Evolutionary conservation across 331 rosid genomes (phyloP).

Genomic region (Malus hybrid): DNA sequence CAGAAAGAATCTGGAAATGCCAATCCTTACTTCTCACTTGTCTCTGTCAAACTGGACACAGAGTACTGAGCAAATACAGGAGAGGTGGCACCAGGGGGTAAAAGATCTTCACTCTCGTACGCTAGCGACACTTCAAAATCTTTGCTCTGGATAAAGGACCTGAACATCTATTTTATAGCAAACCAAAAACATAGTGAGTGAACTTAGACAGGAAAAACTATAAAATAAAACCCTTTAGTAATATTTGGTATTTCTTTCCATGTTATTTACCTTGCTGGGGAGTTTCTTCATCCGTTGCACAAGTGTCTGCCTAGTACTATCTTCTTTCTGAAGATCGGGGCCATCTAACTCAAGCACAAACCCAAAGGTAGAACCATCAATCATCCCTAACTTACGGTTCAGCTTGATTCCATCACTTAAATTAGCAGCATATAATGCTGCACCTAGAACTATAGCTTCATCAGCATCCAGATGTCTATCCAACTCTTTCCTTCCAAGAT

Average conservation of each 20-base stretch:
- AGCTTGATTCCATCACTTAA: conserved; percentile 96
- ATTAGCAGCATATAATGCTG: conserved; percentile 89
- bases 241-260: conserved; percentile 5
- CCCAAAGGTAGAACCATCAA: conserved; percentile 91
- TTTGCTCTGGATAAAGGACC: conserved; percentile 67
- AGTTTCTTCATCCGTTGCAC: conserved; percentile 84
- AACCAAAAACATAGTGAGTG: conserved; percentile 17
- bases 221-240: not conserved
- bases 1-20: conserved; percentile 1
- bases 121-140: conserved; percentile 89
- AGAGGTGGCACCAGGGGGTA: conserved; percentile 74
- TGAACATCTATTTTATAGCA: conserved; percentile 55
- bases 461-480: conserved; percentile 98
- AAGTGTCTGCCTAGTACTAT: conserved; percentile 72
- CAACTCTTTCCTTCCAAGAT: conserved; percentile 82
- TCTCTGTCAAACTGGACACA: conserved; percentile 75
- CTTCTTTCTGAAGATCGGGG: conserved; percentile 64
- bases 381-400: conserved; percentile 96
- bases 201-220: conserved; percentile 7
- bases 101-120: conserved; percentile 61
- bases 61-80: conserved; percentile 59
- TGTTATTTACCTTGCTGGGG: conserved; percentile 69
- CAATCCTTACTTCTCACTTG: conserved; percentile 74
- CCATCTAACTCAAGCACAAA: conserved; percentile 70
- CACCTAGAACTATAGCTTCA: conserved; percentile 93